These are phyloP conservation scores for Diospyros lotus DNA, from an alignment of 148 eudicot species.

Conservation along the genomic window DNA sequence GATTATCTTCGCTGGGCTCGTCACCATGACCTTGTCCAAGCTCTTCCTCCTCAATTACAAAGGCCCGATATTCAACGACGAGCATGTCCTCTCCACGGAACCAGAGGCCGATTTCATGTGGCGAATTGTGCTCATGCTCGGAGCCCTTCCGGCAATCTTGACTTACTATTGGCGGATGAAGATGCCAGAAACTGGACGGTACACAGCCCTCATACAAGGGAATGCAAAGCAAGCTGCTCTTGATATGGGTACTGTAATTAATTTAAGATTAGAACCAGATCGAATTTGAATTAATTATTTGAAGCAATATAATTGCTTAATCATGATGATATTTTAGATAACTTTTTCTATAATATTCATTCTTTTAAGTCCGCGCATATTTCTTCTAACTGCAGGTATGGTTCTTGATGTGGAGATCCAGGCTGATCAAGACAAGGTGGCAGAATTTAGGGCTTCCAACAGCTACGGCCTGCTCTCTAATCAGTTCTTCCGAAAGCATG, in stretches of 20 bases:
- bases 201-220: conserved; percentile 28
- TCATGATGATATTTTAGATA: no score
- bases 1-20: conserved; percentile 25
- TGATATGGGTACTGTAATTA: conserved; percentile 19
- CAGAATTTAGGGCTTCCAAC: conserved; percentile 1
- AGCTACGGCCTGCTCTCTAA: conserved; percentile 10
- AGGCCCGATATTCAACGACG: not conserved
- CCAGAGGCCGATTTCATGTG: conserved; percentile 28
- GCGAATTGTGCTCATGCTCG: conserved; percentile 30
- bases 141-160: conserved; percentile 26
- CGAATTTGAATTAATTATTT: no score
- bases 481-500: conserved; percentile 22
- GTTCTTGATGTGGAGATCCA: conserved; percentile 27
- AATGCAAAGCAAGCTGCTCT: conserved; percentile 30
- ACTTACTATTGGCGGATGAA: conserved; percentile 35
- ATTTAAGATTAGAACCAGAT: no score
- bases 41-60: not conserved
- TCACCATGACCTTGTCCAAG: conserved; percentile 19
- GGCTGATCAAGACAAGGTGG: conserved; percentile 17
- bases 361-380: no score
- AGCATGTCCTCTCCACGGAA: conserved; percentile 13
- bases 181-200: conserved; percentile 34
- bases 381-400: not conserved
- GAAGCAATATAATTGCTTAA: no score
- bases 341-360: no score